Evolutionary conservation across 164 flowering plant species (phyloP).

Genomic region (Akebia trifoliata): DNA sequence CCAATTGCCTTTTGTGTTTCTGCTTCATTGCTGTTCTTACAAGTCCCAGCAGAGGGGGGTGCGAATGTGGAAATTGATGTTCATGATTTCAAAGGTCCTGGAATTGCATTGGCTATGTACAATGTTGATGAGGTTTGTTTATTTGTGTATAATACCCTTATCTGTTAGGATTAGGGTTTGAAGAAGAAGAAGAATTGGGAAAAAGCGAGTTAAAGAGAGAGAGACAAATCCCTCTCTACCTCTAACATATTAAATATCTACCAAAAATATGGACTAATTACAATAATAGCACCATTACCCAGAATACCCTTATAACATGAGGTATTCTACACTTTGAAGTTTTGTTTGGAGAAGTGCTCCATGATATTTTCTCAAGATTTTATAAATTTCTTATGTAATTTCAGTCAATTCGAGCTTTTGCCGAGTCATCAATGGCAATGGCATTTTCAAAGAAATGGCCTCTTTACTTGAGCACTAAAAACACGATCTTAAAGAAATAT

Average conservation of each 20-base stretch:
- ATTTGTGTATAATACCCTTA: too few species aligned
- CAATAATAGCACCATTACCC: too few species aligned
- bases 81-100: slow-evolving; percentile 81
- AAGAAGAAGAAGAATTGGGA: too few species aligned
- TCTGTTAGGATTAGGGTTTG: too few species aligned
- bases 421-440: slow-evolving; percentile 91
- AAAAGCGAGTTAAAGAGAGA: too few species aligned
- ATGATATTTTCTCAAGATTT: background rate
- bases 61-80: slow-evolving; percentile 70
- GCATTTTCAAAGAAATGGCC: slow-evolving; percentile 96
- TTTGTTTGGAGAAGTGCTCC: background rate
- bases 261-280: too few species aligned
- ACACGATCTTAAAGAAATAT: slow-evolving; percentile 93
- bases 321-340: too few species aligned
- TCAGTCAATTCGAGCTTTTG: slow-evolving; percentile 94
- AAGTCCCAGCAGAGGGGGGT: slow-evolving; percentile 74
- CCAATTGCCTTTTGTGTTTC: background rate
- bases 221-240: too few species aligned
- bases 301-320: too few species aligned
- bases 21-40: slow-evolving; percentile 8
- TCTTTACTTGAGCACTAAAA: slow-evolving; percentile 94
- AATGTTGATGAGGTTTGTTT: slow-evolving; percentile 86
- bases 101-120: slow-evolving; percentile 93
- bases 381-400: background rate
- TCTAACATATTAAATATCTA: too few species aligned